These are phyloP conservation scores for Plasmopara halstedii DNA, from an alignment of 352 stramenopile genomes.

Conservation along the genomic window DNA sequence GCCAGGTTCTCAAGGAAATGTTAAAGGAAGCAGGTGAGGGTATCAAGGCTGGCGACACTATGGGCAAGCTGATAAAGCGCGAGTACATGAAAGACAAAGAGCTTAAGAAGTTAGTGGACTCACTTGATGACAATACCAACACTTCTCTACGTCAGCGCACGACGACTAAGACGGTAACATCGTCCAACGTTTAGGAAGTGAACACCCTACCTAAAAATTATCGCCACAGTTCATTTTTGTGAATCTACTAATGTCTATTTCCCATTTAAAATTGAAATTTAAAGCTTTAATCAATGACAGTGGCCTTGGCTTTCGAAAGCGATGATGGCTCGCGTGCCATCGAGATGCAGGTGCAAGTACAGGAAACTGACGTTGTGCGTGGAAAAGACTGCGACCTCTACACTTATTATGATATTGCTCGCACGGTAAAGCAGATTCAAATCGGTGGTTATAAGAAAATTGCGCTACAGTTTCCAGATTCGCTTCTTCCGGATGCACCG, in stretches of 20 bases:
- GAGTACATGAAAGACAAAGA: conserved; percentile 60
- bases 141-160: conserved; percentile 43
- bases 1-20: conserved; percentile 62
- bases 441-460: conserved; percentile 63
- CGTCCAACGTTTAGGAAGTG: background rate
- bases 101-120: conserved; percentile 27
- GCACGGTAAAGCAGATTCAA: conserved; percentile 54
- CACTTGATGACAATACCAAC: conserved; percentile 25
- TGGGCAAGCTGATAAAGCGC: conserved; percentile 67
- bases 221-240: too few relatives aligned
- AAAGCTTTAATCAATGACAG: conserved; percentile 31
- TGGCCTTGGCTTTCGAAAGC: conserved; percentile 69
- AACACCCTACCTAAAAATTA: background rate
- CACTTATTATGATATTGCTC: conserved; percentile 58
- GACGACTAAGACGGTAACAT: conserved; percentile 17
- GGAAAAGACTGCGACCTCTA: conserved; percentile 25
- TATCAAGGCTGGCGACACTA: conserved; percentile 56
- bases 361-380: conserved; percentile 49
- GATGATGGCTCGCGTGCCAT: conserved; percentile 77
- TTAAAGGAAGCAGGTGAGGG: conserved; percentile 50
- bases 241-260: background rate
- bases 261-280: background rate
- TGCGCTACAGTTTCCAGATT: conserved; percentile 94
- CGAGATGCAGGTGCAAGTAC: conserved; percentile 50
- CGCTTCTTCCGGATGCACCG: conserved; percentile 83